phyloP scores from a whole-genome alignment of 2,329 filamentous ascomycete species.

The Aspergillus novoparasiticus region DNA sequence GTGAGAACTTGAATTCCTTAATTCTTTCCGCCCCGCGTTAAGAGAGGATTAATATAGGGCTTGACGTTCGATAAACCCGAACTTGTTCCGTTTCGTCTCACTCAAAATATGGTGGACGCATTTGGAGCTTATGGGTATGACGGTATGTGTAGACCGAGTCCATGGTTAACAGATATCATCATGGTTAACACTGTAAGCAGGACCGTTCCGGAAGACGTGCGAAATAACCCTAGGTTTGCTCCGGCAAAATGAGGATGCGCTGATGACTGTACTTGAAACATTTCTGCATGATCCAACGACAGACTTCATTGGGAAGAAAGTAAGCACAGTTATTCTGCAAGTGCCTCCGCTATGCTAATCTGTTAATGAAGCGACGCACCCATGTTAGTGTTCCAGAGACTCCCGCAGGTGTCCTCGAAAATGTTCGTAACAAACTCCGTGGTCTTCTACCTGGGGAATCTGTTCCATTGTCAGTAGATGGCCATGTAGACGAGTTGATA shows the following conservation, averaged over 20 bases:
- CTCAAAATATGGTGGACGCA: slow-evolving; percentile 97
- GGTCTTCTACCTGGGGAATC: slow-evolving; percentile 84
- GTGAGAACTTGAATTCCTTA: slow-evolving; percentile 20
- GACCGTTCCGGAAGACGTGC: slow-evolving; percentile 86
- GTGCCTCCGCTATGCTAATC: slow-evolving; percentile 1
- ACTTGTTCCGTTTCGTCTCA: slow-evolving; percentile 91
- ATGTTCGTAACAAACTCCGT: slow-evolving; percentile 81
- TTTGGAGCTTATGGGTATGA: slow-evolving; percentile 96
- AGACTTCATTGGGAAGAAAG: slow-evolving; percentile 79
- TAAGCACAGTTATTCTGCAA: slow-evolving; percentile 25
- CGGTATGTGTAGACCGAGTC: slow-evolving; percentile 41
- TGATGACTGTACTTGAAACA: slow-evolving; percentile 96
- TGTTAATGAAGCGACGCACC: slow-evolving; percentile 49
- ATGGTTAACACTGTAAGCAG: slow-evolving; percentile 24
- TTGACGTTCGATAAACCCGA: slow-evolving; percentile 94
- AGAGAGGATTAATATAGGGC: slow-evolving; percentile 51
- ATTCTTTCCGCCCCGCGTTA: background rate
- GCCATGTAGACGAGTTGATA: slow-evolving; percentile 95
- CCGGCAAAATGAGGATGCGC: slow-evolving; percentile 87
- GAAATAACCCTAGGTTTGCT: slow-evolving; percentile 85
- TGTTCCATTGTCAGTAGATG: slow-evolving; percentile 91
- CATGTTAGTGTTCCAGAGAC: slow-evolving; percentile 62
- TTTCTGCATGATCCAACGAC: slow-evolving; percentile 97
- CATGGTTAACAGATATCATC: background rate
- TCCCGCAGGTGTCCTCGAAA: slow-evolving; percentile 81